Evolutionary conservation across 352 stramenopile genomes (phyloP).

Genomic region (Blastocystis sp.): DNA sequence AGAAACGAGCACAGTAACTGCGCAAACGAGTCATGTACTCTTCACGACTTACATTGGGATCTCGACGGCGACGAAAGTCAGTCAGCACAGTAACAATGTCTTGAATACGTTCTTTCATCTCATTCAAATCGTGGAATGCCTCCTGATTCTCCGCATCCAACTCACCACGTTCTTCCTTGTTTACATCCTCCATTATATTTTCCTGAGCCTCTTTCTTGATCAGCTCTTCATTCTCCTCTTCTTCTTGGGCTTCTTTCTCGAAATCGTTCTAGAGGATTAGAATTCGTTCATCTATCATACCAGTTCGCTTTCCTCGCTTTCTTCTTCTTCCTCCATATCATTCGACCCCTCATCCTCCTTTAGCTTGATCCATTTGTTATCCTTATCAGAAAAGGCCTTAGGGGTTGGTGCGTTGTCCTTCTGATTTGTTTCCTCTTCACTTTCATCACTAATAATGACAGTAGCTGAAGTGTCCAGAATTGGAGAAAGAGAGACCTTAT

Average conservation of each 20-base stretch:
- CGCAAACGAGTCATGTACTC: constrained; percentile 85
- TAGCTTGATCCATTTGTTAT: constrained; percentile 36
- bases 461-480: not conserved
- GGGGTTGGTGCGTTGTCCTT: not conserved
- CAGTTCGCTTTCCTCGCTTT: constrained; percentile 15
- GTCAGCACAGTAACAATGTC: constrained; percentile 78
- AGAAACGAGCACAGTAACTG: constrained; percentile 59
- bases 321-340: not conserved
- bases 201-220: constrained; percentile 77
- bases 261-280: constrained; percentile 65
- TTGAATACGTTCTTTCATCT: constrained; percentile 84
- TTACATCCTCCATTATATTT: constrained; percentile 74
- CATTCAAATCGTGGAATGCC: constrained; percentile 72
- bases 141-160: constrained; percentile 74
- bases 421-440: not conserved
- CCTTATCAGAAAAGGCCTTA: constrained; percentile 52
- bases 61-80: constrained; percentile 86
- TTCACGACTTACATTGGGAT: constrained; percentile 80
- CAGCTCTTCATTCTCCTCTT: constrained; percentile 66
- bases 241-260: constrained; percentile 64
- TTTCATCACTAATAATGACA: constrained; percentile 33
- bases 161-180: constrained; percentile 68
- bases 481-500: not conserved
- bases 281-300: not conserved
- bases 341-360: not conserved